A percentile compares a stretch with the other conserved stretches of the same genome.
Evolutionary conservation across 805 yeast genomes (phyloP).

Genomic region (Candida cerambycidarum): DNA sequence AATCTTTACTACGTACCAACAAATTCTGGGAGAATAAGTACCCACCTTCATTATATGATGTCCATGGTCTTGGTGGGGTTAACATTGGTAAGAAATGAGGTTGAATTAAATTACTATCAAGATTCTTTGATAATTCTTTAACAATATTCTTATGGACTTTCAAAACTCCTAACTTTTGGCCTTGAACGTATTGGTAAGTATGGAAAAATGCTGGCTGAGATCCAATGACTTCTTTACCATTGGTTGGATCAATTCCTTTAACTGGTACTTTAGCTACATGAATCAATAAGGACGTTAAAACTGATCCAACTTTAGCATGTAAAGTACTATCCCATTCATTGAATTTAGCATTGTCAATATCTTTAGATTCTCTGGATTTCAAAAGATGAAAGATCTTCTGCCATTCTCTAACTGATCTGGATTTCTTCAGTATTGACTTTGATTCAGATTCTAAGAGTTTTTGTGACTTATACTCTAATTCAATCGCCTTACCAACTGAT

Average conservation of each 20-base stretch:
- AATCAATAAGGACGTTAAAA: slow-evolving; percentile 68
- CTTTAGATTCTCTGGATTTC: slow-evolving; percentile 14
- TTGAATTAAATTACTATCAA: slow-evolving; percentile 62
- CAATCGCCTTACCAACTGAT: slow-evolving; percentile 80
- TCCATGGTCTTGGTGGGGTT: slow-evolving; percentile 88
- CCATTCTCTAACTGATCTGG: slow-evolving; percentile 48
- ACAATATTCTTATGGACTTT: slow-evolving; percentile 71
- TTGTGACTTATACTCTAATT: slow-evolving; percentile 78
- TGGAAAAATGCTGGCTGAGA: slow-evolving; percentile 90
- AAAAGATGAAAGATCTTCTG: slow-evolving; percentile 41
- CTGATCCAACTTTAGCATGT: slow-evolving; percentile 73
- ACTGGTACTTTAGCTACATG: slow-evolving; percentile 84
- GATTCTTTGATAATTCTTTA: slow-evolving; percentile 64
- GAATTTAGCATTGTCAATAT: slow-evolving; percentile 11
- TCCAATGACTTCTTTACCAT: slow-evolving; percentile 65
- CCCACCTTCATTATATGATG: slow-evolving; percentile 79
- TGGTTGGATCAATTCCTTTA: slow-evolving; percentile 75
- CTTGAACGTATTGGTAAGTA: slow-evolving; percentile 76
- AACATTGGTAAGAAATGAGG: slow-evolving; percentile 94
- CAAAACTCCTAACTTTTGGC: slow-evolving; percentile 79
- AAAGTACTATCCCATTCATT: slow-evolving; percentile 29
- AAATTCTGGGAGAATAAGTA: slow-evolving; percentile 63
- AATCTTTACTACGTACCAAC: slow-evolving; percentile 74
- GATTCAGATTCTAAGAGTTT: slow-evolving; percentile 57
- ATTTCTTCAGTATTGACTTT: slow-evolving; percentile 41